Base-by-base conservation (phyloP, 2,329 filamentous ascomycete species). In the Verticillium nonalfalfae region DNA sequence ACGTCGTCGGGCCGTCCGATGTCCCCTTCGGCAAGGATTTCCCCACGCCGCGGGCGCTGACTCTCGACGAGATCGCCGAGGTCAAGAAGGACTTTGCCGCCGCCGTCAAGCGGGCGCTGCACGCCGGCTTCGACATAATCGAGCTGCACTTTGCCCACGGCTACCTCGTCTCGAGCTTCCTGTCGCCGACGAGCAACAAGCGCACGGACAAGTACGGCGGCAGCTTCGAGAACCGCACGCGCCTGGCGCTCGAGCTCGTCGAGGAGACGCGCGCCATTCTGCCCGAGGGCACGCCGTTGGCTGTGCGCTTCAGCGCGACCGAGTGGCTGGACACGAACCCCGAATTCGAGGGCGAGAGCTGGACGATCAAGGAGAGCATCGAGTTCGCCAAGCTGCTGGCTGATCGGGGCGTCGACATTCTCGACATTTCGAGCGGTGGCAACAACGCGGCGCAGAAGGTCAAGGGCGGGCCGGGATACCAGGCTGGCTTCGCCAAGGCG, bases 91-190 rank as follows among this genome's bases (percentile, higher is more conserved):
- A 82, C 2, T 93, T 84, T 73, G 81, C 78, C 1, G 79, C 78
- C 0, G 81, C 80, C 0, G 79, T 80, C 0, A 77, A 78, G 64
- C 76, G 86, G 10, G 81, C 90, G 1, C 70, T 92, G 0, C 75
- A 80, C 58, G 86, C 85, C 0, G 90, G 90, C 0, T 85, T 90
- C 65, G 88, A 90, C 67, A 84, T 85, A 4, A 80, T 90, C 15
- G 88, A 87, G 72, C 85, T 96, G 58, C 91, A 95, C 76, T 84
- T 82, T 66, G 91, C 90, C 0, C 91, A 95, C 68, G 90, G 91
- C 1, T 95, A 93, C 70, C 81, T 95, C 0, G 76, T 94, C 0
- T 85, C 87, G 67, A 76, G 78, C 1, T 95, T 94, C 78, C 63
- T 93, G 3, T 87, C 85, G 0, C 90, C 90, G 0, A 81, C 82